Evolutionary conservation across 768 basidiomycete species (phyloP).

Genomic region (Scleroderma citrinum): DNA sequence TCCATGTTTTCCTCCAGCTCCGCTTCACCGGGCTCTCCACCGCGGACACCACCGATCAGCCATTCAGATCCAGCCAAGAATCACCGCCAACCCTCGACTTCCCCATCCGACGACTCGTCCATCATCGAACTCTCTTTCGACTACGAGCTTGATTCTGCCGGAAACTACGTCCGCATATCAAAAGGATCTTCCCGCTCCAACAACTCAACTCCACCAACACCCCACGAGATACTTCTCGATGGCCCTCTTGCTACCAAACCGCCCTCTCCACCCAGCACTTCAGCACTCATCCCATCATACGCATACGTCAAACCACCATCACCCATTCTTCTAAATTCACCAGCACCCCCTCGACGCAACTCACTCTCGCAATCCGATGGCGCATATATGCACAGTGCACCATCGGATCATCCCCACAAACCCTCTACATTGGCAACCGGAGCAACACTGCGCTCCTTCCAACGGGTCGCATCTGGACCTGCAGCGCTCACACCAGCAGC

Average conservation of each 20-base stretch:
- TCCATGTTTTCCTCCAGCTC: slow-evolving; percentile 20
- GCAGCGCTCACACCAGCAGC: slow-evolving; percentile 29
- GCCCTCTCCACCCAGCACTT: slow-evolving; percentile 20
- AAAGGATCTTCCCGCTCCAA: slow-evolving; percentile 36
- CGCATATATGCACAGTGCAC: slow-evolving; percentile 34
- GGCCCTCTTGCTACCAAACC: slow-evolving; percentile 18
- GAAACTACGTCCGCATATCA: slow-evolving; percentile 41
- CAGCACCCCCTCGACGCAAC: slow-evolving; percentile 35
- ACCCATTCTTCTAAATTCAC: slow-evolving; percentile 34
- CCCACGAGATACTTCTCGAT: slow-evolving; percentile 28
- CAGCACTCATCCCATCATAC: slow-evolving; percentile 14
- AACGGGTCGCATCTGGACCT: slow-evolving; percentile 63
- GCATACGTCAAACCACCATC: slow-evolving; percentile 24
- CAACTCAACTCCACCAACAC: slow-evolving; percentile 38
- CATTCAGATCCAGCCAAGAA: slow-evolving; percentile 28
- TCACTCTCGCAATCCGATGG: slow-evolving; percentile 67
- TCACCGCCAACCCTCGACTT: slow-evolving; percentile 26
- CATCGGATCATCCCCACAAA: slow-evolving; percentile 25
- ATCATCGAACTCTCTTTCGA: slow-evolving; percentile 44
- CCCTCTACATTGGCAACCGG: slow-evolving; percentile 19
- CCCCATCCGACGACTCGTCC: slow-evolving; percentile 42
- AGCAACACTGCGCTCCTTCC: slow-evolving; percentile 45
- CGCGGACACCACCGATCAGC: slow-evolving; percentile 23
- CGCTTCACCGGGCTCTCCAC: slow-evolving; percentile 28
- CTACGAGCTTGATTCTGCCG: slow-evolving; percentile 40